These are phyloP conservation scores for Plasmopara muralis DNA, from an alignment of 352 stramenopile genomes.

Conservation along the genomic window DNA sequence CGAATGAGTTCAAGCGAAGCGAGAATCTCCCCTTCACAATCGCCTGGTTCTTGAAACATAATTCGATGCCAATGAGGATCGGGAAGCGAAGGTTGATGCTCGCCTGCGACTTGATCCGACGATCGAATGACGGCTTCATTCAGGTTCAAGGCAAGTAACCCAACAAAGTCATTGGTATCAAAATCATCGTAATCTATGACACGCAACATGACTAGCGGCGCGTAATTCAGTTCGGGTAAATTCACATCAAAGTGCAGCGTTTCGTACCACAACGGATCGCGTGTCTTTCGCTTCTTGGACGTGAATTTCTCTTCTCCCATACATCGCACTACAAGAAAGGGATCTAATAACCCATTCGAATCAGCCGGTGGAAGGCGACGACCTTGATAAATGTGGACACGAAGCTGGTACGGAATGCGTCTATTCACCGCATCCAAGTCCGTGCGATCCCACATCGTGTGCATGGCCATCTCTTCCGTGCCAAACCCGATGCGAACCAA, in stretches of 20 bases:
- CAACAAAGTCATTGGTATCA: slow-evolving; percentile 64
- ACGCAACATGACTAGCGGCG: slow-evolving; percentile 68
- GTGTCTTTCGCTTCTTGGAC: slow-evolving; percentile 66
- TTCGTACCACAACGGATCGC: slow-evolving; percentile 84
- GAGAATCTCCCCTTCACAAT: slow-evolving; percentile 78
- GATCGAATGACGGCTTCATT: slow-evolving; percentile 65
- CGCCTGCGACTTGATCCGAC: slow-evolving; percentile 45
- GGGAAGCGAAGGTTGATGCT: slow-evolving; percentile 37
- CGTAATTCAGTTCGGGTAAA: slow-evolving; percentile 67
- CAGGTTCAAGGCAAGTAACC: slow-evolving; percentile 51
- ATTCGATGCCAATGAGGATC: slow-evolving; percentile 72
- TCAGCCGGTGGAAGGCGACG: slow-evolving; percentile 70
- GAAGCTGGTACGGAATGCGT: slow-evolving; percentile 74
- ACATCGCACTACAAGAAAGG: slow-evolving; percentile 74
- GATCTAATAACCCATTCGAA: slow-evolving; percentile 79
- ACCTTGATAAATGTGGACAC: slow-evolving; percentile 82
- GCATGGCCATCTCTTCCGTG: slow-evolving; percentile 56
- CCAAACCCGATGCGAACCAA: slow-evolving; percentile 74
- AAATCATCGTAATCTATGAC: slow-evolving; percentile 82
- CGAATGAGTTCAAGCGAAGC: slow-evolving; percentile 67
- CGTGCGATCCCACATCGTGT: slow-evolving; percentile 41
- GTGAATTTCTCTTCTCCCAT: slow-evolving; percentile 73
- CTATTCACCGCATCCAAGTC: slow-evolving; percentile 66
- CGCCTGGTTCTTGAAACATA: slow-evolving; percentile 68
- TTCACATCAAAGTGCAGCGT: slow-evolving; percentile 85